Percentiles rank a stretch among this genome's conserved stretches.
phyloP scores from a whole-genome alignment of 73 alveolate species.

The Stentor roeselii region DNA sequence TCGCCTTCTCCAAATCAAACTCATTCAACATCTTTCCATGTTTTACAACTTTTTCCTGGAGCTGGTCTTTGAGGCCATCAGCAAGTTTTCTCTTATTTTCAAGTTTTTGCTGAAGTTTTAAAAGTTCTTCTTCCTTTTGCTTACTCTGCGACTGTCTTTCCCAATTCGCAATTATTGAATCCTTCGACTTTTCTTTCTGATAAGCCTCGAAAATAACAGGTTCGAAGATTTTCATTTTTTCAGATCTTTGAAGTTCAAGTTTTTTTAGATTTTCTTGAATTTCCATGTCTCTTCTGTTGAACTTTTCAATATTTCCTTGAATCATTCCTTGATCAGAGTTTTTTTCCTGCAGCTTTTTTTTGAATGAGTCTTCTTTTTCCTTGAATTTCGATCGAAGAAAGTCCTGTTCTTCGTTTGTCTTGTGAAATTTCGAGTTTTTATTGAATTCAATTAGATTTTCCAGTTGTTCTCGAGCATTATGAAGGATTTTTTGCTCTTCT shows the following conservation, averaged over 20 bases:
- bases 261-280: not conserved
- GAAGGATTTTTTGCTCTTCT: not conserved
- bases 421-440: not conserved
- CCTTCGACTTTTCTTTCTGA: not conserved
- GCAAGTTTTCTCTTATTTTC: not conserved
- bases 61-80: not conserved
- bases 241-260: not conserved
- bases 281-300: conserved; percentile 4
- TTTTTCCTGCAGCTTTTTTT: not conserved
- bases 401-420: not conserved
- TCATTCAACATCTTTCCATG: not conserved
- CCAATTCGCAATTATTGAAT: not conserved
- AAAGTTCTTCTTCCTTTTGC: not conserved
- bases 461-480: not conserved
- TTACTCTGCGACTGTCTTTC: not conserved
- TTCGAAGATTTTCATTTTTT: not conserved
- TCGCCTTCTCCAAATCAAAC: not conserved
- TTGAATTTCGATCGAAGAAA: not conserved
- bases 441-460: not conserved
- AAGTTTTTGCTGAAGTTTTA: not conserved
- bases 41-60: not conserved
- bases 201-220: not conserved
- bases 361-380: not conserved
- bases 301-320: not conserved
- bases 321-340: not conserved